Base-by-base conservation (phyloP, 2,329 filamentous ascomycete genomes). In the Verticillium dahliae region DNA sequence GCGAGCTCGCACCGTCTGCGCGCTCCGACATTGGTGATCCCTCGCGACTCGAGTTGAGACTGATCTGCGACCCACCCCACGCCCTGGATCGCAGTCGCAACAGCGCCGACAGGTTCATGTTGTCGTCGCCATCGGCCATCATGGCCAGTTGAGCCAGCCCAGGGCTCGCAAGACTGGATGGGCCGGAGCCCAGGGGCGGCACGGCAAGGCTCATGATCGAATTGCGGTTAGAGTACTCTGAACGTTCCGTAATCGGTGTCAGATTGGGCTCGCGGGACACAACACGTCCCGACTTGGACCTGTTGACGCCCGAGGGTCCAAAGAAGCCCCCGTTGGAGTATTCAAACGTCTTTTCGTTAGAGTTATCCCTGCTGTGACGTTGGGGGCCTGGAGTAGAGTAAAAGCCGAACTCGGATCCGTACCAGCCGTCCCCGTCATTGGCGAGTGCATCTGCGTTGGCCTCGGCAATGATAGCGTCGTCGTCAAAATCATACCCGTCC, bases 331-430 rank as follows among this genome's bases (percentile, higher is more conserved):
- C 95, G 67, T 92, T 90, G 14, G 86, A 83, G 67, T 89, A 90
- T 60, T 90, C 78, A 45, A 81, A 82, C 7, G 78, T 71, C 41
- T 76, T 76, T 41, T 69, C 57, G 6, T 64, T 60, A 6, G 80
- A 75, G 45, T 78, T 78, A 61, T 77, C 76, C 35, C 76, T 78
- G 22, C 79, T 80, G 56, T 80, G 72, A 45, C 74, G 75, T 0
- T 74, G 71, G 11, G 76, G 72, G 15, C 72, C 72, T 5, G 76
- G 67, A 0, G 85, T 83, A 1, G 81, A 79, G 73, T 97, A 99
- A 73, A 99, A 99, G 0, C 92, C 93, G 70, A 99, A 99, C 72
- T 99, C 95, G 67, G 92, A 89, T 0, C 95, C 95, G 70, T 99
- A 99, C 78, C 95, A 96, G 0, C 92, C 94, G 65, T 97, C 94